These are phyloP conservation scores for Phialophora tarda DNA, from an alignment of 2,329 filamentous ascomycete species.

Conservation along the genomic window DNA sequence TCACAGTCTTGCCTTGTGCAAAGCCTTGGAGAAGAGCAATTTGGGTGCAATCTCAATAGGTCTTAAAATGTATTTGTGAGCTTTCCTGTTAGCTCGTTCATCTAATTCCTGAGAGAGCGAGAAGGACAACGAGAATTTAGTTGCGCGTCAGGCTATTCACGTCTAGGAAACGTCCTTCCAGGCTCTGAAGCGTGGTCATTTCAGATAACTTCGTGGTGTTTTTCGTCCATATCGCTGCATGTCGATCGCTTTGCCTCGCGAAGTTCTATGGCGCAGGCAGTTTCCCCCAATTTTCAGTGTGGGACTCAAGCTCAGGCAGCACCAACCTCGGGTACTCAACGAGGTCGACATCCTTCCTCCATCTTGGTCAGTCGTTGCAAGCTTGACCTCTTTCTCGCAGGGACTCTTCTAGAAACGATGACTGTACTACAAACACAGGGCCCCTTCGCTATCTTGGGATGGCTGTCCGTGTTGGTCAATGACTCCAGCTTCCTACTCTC, in stretches of 20 bases:
- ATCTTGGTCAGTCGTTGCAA: background rate
- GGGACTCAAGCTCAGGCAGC: background rate
- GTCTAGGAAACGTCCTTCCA: background rate
- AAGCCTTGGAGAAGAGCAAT: constrained; percentile 39
- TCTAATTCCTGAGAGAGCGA: background rate
- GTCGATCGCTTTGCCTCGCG: background rate
- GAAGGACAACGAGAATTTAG: background rate
- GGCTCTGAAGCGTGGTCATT: background rate
- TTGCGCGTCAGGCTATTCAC: background rate
- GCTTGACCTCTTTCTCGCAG: background rate
- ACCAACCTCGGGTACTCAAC: background rate
- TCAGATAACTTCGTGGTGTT: background rate
- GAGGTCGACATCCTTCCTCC: background rate
- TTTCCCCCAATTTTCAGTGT: background rate
- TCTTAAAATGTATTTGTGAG: background rate
- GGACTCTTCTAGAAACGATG: background rate
- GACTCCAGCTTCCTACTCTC: background rate
- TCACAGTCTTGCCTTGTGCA: constrained; percentile 38
- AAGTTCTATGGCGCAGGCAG: background rate
- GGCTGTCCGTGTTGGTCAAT: background rate
- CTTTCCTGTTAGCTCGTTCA: background rate
- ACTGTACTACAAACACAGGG: background rate
- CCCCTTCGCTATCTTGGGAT: background rate
- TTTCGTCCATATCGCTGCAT: background rate
- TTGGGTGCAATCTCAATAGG: background rate